phyloP scores from a whole-genome alignment of 192 early-diverging fungal species.

The Geranomyces variabilis region DNA sequence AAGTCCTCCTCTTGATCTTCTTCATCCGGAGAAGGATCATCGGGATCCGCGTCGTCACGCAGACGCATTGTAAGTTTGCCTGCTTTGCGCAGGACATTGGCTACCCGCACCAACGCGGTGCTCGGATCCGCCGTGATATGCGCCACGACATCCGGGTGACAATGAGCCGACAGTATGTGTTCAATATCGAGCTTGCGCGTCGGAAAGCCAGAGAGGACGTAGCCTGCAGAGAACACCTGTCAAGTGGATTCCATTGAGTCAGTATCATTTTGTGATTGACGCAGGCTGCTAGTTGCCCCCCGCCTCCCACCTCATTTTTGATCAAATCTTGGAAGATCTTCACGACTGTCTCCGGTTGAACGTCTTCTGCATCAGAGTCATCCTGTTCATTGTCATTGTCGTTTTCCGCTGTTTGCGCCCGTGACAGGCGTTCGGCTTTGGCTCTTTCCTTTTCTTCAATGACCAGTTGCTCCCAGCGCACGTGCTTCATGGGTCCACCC shows the following conservation, averaged over 20 bases:
- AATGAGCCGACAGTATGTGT: slow-evolving; percentile 41
- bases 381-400: no score
- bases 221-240: slow-evolving; percentile 37
- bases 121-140: slow-evolving; percentile 44
- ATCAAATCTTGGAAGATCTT: slow-evolving; percentile 25
- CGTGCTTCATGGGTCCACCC: neutral
- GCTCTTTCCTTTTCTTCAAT: no score
- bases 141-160: slow-evolving; percentile 50
- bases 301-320: slow-evolving; percentile 19
- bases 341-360: neutral
- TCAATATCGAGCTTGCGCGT: slow-evolving; percentile 47
- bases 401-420: no score
- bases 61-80: neutral
- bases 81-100: slow-evolving; percentile 2
- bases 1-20: slow-evolving; percentile 29
- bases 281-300: neutral
- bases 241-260: no score
- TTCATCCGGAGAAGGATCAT: slow-evolving; percentile 1
- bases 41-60: slow-evolving; percentile 25
- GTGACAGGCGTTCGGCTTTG: no score
- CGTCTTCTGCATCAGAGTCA: no score
- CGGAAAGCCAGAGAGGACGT: slow-evolving; percentile 55
- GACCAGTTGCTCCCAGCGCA: no score
- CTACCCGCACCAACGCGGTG: slow-evolving; percentile 39
- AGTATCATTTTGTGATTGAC: no score